Conservation (phyloP, 257 asterid species). For the Solanum dulcamara region DNA sequence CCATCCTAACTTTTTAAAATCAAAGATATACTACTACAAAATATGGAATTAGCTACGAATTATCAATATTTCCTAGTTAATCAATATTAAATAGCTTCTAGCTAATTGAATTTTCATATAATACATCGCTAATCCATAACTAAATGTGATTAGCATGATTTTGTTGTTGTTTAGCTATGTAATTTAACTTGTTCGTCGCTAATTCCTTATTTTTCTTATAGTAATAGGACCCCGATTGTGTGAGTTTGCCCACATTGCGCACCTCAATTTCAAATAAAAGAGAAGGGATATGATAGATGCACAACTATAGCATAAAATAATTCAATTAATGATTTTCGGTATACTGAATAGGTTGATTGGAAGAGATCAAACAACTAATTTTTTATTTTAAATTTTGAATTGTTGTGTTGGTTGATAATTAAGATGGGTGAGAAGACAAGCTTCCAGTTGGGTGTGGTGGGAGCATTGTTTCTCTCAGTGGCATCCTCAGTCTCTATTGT, state of each 20-base stretch:
- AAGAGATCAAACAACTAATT: background rate
- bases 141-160: background rate
- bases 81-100: background rate
- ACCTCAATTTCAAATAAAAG: background rate
- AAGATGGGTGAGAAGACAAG: slow-evolving; percentile 71
- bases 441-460: slow-evolving; percentile 58
- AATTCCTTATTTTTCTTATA: background rate
- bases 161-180: background rate
- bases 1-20: background rate
- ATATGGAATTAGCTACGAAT: background rate
- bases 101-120: background rate
- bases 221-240: background rate
- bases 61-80: background rate
- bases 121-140: background rate
- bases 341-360: too few relatives aligned
- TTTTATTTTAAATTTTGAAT: background rate
- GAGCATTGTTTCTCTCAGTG: slow-evolving; percentile 74
- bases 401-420: background rate
- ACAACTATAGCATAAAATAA: too few relatives aligned
- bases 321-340: too few relatives aligned
- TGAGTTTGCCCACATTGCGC: too few relatives aligned
- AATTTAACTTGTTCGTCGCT: background rate
- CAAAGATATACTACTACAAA: too few relatives aligned
- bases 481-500: slow-evolving; percentile 89
- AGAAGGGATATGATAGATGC: background rate